These are phyloP conservation scores for Saccharum officinarum DNA, from an alignment of 176 grass and related monocot species.

Conservation along the genomic window DNA sequence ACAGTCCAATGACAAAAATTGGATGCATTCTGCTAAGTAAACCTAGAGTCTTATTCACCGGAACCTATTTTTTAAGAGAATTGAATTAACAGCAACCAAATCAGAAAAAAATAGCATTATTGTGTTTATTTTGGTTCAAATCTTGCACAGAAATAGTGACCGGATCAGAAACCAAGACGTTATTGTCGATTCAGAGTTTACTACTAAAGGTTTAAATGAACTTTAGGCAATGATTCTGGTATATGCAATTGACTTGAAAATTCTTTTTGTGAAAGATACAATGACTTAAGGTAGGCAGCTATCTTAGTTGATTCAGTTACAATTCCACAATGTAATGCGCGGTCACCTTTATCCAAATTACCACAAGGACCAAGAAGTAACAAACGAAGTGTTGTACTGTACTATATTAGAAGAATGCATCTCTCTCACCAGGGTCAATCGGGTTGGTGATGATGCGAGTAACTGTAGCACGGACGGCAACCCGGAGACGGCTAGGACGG, in stretches of 20 bases:
- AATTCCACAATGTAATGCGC: not conserved
- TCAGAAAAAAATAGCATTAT: not conserved
- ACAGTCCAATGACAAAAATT: not conserved
- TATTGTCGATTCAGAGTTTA: not conserved
- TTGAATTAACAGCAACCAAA: not conserved
- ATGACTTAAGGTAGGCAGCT: not conserved
- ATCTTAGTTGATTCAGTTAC: not conserved
- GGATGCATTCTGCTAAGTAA: not conserved
- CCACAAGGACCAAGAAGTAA: not conserved
- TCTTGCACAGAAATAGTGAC: not conserved
- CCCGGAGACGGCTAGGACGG: slow-evolving; percentile 58
- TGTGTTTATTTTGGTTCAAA: not conserved
- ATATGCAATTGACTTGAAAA: not conserved
- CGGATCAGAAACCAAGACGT: not conserved
- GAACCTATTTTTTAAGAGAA: not conserved
- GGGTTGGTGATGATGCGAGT: slow-evolving; percentile 59
- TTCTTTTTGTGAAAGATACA: not conserved
- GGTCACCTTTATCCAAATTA: not conserved
- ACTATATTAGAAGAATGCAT: not conserved
- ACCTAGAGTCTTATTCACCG: not conserved
- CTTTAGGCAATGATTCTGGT: not conserved
- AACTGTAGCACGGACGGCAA: slow-evolving; percentile 57
- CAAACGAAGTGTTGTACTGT: not conserved
- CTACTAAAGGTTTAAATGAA: not conserved
- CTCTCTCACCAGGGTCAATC: slow-evolving; percentile 43